Base-by-base conservation (phyloP, 768 basidiomycete species). In the Boletellus ananiceps region DNA sequence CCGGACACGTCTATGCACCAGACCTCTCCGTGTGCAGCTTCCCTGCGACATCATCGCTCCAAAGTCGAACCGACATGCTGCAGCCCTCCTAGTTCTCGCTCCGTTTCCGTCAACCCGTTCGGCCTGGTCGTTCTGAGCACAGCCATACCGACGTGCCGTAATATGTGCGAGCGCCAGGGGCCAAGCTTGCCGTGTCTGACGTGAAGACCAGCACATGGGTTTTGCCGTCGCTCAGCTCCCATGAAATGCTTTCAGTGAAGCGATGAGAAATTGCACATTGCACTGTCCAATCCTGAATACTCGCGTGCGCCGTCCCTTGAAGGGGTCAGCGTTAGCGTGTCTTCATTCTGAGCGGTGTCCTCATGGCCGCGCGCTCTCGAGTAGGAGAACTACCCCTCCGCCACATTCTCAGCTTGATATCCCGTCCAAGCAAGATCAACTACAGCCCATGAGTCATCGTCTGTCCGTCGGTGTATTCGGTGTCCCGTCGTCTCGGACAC, bases 31-130 rank as follows among this genome's bases (percentile, higher is more conserved):
- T 51, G 41, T 51, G 50, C 16, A 37, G 44, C 55, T 63, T 63
- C 48, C 49, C 40, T 63, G 61, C 61, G 61, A 62, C 33, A 58
- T 57, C 52, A 64, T 65, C 63, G 61, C 61, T 52, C 43, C 34
- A 57, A 40, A 36, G 38, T 31, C 51, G 34, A 32, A 44, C 49
- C 40, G 46, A 56, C 48, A 49, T 33, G 37, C 41, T 59, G 45
- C 40, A 29, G 40, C 49, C 51, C 50, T 36, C 15, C 21, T 48
- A 44, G 40, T 58, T 49, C 37, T 50, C 54, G 31, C 49, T 51
- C 45, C 49, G 49, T 46, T 62, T 47, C 47, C 51, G 59, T 51
- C 57, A 55, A 51, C 42, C 50, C 34, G 19, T 32, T 21, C 51
- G 18, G 19, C 8, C 16, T 40, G 23, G 18, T 46, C 18, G 38